These are phyloP conservation scores for Linderniella brevidens DNA, from an alignment of 257 asterid species.

Conservation along the genomic window DNA sequence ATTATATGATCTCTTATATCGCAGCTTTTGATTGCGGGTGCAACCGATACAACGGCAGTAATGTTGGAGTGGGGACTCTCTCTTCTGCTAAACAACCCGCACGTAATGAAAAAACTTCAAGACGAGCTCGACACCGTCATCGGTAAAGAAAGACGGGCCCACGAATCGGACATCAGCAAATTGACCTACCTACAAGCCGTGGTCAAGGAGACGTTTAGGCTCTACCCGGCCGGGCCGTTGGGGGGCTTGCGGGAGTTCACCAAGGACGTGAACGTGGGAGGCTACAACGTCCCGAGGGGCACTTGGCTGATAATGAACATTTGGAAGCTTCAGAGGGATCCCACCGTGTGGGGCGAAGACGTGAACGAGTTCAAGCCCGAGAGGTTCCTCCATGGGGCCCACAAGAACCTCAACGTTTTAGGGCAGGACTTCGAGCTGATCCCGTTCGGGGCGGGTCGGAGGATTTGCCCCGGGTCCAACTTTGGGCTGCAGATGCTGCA, in stretches of 20 bases:
- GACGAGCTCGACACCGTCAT: conserved; percentile 5
- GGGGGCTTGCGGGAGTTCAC: conserved; percentile 6
- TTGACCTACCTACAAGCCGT: conserved; percentile 8
- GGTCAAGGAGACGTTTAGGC: conserved; percentile 4
- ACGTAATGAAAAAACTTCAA: conserved; percentile 3
- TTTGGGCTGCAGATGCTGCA: conserved; percentile 21
- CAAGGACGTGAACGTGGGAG: neutral
- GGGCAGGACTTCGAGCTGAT: conserved; percentile 19
- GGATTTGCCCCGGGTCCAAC: conserved; percentile 21
- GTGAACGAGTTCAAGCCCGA: conserved; percentile 6
- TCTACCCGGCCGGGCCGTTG: conserved; percentile 10
- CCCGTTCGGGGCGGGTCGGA: conserved; percentile 33
- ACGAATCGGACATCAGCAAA: conserved; percentile 8
- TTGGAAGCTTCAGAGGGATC: conserved; percentile 12
- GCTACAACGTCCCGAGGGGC: conserved; percentile 7
- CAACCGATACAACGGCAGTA: conserved; percentile 5
- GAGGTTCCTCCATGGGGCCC: neutral
- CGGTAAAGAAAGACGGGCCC: conserved; percentile 3
- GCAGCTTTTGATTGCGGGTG: conserved; percentile 9
- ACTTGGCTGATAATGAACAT: conserved; percentile 11
- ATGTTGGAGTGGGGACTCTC: conserved; percentile 8
- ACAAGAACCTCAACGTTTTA: neutral
- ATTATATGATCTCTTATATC: neutral
- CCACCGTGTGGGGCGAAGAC: neutral
- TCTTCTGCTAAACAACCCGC: conserved; percentile 7